These are phyloP conservation scores for Xylogone sp. DNA, from an alignment of 2,329 filamentous ascomycete genomes.

Conservation along the genomic window DNA sequence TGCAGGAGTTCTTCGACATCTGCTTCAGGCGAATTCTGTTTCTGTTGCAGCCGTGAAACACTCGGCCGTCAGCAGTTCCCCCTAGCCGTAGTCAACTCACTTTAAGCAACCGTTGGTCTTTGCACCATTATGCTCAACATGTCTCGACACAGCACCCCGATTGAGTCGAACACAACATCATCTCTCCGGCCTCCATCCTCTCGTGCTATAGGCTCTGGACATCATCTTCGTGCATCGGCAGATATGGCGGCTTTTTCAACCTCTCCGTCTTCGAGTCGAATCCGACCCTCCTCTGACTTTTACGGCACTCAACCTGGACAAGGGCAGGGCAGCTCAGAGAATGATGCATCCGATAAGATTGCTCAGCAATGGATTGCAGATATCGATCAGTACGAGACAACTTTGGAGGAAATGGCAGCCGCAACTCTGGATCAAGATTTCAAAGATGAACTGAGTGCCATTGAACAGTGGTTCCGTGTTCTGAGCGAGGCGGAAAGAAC, in stretches of 20 bases:
- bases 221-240: constrained; percentile 89
- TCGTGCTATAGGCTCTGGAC: constrained; percentile 70
- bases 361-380: constrained; percentile 99
- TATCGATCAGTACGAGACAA: constrained; percentile 99
- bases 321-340: constrained; percentile 64
- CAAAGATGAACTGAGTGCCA: constrained; percentile 97
- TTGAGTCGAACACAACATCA: constrained; percentile 75
- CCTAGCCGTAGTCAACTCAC: neutral
- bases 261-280: constrained; percentile 70
- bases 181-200: constrained; percentile 80
- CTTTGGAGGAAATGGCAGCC: constrained; percentile 96
- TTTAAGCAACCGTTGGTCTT: neutral
- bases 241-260: constrained; percentile 83
- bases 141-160: constrained; percentile 89
- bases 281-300: constrained; percentile 92
- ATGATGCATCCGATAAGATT: constrained; percentile 84
- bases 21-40: neutral
- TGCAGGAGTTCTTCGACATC: constrained; percentile 61
- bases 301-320: constrained; percentile 72
- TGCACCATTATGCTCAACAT: constrained; percentile 47
- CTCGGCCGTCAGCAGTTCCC: neutral
- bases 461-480: constrained; percentile 99
- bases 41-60: neutral
- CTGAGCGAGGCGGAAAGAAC: constrained; percentile 95
- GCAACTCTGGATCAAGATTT: constrained; percentile 99